Evolutionary conservation across 2,329 filamentous ascomycete genomes (phyloP), one percentile per base, ranked within the genome.

Genomic region (Fusarium sp.): DNA sequence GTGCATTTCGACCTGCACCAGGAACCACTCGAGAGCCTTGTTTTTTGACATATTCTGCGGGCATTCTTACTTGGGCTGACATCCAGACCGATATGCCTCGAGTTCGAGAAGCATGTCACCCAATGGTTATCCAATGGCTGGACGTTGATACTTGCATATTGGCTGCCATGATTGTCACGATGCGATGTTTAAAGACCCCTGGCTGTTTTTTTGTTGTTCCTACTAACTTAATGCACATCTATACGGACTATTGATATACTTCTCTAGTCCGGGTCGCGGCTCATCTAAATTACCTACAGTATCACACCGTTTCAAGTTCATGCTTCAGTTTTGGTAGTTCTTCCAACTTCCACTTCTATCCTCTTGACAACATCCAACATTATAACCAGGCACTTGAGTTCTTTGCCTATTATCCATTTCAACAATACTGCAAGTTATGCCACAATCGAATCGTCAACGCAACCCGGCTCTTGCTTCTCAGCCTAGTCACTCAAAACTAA

Each of bases 111-210:
- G 52, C 44, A 25, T 65, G 61, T 49, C 56, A 14, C 25, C 45
- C 40, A 24, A 42, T n/a, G 16, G 16, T 32, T 7, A 47, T 37
- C 30, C 67, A 57, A 46, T 67, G 41, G 57, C 48, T 70, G 67
- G 57, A 37, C 45, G 46, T 47, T 42, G 45, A 48, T 27, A 45
- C 20, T 40, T 70, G 67, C 67, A 69, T 55, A 48, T 69, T 70
- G 42, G 44, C 44, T 62, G 24, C 27, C 22, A 34, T 62, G 56
- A 25, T 48, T 32, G 25, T 45, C 40, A 53, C 62, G 37, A 67
- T 61, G 25, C 56, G 55, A 67, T 67, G 22, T 55, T 40, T 29
- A 40, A 24, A 40, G 40, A 61, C 49, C 52, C 56, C 62, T 55
- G 44, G 56, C 62, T 37, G 12, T 61, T 45, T 14, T 14, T 44